Base-by-base conservation (phyloP, 805 yeast species). In the Priceomyces carsonii region DNA sequence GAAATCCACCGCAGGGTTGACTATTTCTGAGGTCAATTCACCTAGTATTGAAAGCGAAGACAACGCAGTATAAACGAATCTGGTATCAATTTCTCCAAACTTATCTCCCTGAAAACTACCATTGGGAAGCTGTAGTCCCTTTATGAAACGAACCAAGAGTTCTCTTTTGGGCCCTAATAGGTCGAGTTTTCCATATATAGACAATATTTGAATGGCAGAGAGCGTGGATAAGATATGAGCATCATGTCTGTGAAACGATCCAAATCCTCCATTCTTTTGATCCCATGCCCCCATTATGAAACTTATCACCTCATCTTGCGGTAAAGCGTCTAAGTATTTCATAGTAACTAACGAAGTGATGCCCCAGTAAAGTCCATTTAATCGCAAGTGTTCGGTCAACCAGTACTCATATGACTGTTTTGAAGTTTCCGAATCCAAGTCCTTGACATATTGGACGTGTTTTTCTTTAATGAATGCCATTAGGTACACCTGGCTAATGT, bases 301-400 rank as follows among this genome's bases (percentile, higher is more conserved):
- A n/a, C 67, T 60, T 1, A 85, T 59, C 9, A 91, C 77, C 5
- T 82, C 85, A 1, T 69, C 61, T 35, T 70, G 66, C n/a, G 80
- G 69, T 38, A 91, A 74, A 0, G 79, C 75, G 18, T 58, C 57
- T 21, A 71, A 60, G 2, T 80, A 66, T 18, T 73, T 69, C 59
- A 91, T 54, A 1, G 83, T 59, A 32, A 75, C 75, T 20, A 90
- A 59, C 0, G 96, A 88, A 12, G 85, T 82, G 3, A 87, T 66
- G 0, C 97, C 98, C 99, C 99, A 93, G 57, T 93, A 93, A 0
- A 93, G 71, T 1, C 98, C 99, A 50, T 86, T 88, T 71, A 93
- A 61, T 20, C 97, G 72, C 32, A 93, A 67, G 57, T 93, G 98
- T 51, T 93, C 98, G 8, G 87, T 77, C 33, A 90, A 60, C 93